These are phyloP conservation scores for Arachis monticola DNA, from an alignment of 331 rosid species.

Conservation along the genomic window DNA sequence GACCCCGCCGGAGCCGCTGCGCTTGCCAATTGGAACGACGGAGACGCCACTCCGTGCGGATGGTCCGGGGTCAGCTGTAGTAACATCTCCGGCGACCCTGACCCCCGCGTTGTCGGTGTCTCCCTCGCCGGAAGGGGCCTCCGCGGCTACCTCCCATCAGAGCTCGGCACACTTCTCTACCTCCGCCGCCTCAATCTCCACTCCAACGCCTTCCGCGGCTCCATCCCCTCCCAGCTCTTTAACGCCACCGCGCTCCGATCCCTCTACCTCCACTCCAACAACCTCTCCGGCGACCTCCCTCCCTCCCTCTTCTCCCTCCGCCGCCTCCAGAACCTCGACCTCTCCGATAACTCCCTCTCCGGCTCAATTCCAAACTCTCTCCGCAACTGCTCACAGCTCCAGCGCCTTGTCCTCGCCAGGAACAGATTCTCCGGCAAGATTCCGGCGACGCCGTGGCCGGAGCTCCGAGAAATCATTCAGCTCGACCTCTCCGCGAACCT, in stretches of 20 bases:
- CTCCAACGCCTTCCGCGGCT: conserved; percentile 69
- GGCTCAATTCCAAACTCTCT: conserved; percentile 58
- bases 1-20: conserved; percentile 50
- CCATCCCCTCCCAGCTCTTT: conserved; percentile 80
- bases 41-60: conserved; percentile 70
- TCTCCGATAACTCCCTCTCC: conserved; percentile 78
- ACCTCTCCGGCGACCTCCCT: conserved; percentile 79
- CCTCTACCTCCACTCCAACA: conserved; percentile 80
- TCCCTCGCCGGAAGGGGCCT: conserved; percentile 76
- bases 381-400: conserved; percentile 68
- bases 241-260: conserved; percentile 89
- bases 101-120: conserved; percentile 82
- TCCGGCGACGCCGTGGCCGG: conserved; percentile 69
- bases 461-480: conserved; percentile 55
- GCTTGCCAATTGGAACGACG: conserved; percentile 81
- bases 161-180: conserved; percentile 73
- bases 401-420: conserved; percentile 68
- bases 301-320: conserved; percentile 74
- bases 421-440: conserved; percentile 69
- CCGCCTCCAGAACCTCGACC: conserved; percentile 82
- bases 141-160: conserved; percentile 92
- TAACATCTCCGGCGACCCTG: conserved; percentile 62
- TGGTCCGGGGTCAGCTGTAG: conserved; percentile 92
- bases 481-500: conserved; percentile 79
- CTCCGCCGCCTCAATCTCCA: conserved; percentile 94